These are phyloP conservation scores for Daedaleopsis nitida DNA, from an alignment of 768 basidiomycete genomes.

Conservation along the genomic window DNA sequence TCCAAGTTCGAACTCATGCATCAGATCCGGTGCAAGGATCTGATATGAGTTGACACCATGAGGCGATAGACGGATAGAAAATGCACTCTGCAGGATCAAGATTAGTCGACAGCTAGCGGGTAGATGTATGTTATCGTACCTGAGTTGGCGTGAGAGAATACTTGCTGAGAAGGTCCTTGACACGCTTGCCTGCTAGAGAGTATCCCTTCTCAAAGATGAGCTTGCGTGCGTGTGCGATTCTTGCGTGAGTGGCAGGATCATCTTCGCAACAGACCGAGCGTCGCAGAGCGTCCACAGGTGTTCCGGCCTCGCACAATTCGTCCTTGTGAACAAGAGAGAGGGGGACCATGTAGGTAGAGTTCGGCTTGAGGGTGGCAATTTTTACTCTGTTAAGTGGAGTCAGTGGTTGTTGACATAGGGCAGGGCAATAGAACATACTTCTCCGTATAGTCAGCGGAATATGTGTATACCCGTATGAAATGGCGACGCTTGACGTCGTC, in stretches of 20 bases:
- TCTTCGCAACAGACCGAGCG: too few relatives aligned
- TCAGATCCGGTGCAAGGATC: slow-evolving; percentile 32
- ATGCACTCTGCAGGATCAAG: slow-evolving; percentile 41
- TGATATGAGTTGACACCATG: slow-evolving; percentile 30
- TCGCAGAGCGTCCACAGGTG: too few relatives aligned
- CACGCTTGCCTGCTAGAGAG: too few relatives aligned
- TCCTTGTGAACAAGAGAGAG: too few relatives aligned
- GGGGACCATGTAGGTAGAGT: too few relatives aligned
- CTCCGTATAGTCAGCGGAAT: slow-evolving; percentile 38
- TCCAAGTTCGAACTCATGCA: slow-evolving; percentile 39
- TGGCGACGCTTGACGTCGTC: slow-evolving; percentile 29
- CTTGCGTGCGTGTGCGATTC: too few relatives aligned
- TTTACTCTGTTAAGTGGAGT: not conserved
- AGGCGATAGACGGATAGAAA: slow-evolving; percentile 25
- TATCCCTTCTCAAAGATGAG: too few relatives aligned
- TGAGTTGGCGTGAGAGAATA: slow-evolving; percentile 23
- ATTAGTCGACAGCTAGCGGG: slow-evolving; percentile 13
- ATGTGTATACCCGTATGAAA: slow-evolving; percentile 31
- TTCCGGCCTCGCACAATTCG: too few relatives aligned
- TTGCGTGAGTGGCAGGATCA: not conserved
- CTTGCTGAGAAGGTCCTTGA: not conserved
- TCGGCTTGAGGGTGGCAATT: not conserved
- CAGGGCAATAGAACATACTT: slow-evolving; percentile 28
- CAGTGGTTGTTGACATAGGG: not conserved
- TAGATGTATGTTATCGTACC: slow-evolving; percentile 10